Percentiles rank a stretch among this genome's conserved stretches.
phyloP scores from a whole-genome alignment of 352 stramenopile species.

The Lagenidium sp. region DNA sequence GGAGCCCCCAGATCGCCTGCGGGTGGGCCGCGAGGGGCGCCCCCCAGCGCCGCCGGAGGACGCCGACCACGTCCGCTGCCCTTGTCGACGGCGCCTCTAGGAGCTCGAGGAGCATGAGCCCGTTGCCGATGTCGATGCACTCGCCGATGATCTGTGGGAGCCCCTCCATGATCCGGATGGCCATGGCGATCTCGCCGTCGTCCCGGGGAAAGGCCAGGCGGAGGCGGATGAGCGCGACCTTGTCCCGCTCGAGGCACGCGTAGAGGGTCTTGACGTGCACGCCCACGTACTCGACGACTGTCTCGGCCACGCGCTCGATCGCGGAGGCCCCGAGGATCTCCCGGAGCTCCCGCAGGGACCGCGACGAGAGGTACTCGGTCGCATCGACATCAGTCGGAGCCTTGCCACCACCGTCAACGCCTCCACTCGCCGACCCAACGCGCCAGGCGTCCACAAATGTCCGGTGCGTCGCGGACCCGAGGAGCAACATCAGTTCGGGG shows the following conservation, averaged over 20 bases:
- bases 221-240: conserved; percentile 23
- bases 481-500: no score
- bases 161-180: conserved; percentile 18
- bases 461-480: no score
- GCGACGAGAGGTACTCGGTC: no score
- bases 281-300: neutral
- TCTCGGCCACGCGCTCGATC: conserved; percentile 1
- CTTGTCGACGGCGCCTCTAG: conserved; percentile 15
- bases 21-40: conserved; percentile 1
- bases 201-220: conserved; percentile 13
- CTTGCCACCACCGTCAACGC: no score
- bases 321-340: conserved; percentile 7
- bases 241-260: conserved; percentile 14
- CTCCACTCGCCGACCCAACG: no score
- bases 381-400: no score
- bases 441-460: no score
- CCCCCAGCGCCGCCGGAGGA: neutral
- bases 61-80: neutral
- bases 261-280: conserved; percentile 10
- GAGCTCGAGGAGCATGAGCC: conserved; percentile 23
- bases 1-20: conserved; percentile 18
- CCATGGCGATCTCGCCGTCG: conserved; percentile 16
- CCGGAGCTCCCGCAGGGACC: conserved; percentile 7
- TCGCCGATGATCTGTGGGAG: conserved; percentile 16
- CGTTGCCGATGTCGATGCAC: conserved; percentile 18